Evolutionary conservation across 495 filamentous ascomycete species (phyloP).

Genomic region (Ascodesmis nigricans): DNA sequence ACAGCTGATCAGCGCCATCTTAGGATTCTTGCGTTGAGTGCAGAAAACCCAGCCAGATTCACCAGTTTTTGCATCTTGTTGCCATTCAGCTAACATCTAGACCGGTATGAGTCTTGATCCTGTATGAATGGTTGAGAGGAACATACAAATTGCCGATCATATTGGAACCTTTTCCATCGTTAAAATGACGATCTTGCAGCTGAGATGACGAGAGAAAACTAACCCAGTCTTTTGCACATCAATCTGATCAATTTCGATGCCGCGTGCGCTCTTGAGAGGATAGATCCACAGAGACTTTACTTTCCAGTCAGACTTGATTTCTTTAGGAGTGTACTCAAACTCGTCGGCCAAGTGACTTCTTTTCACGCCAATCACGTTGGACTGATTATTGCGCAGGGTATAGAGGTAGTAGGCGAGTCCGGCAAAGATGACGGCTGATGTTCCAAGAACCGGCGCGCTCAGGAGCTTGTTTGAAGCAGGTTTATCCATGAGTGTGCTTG

Average conservation of each 20-base stretch:
- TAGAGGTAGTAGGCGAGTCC: neutral
- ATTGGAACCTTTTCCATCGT: conserved; percentile 35
- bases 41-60: conserved; percentile 50
- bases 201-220: too few species aligned
- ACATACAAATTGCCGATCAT: conserved; percentile 55
- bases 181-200: too few species aligned
- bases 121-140: neutral
- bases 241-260: conserved; percentile 47
- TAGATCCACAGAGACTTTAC: conserved; percentile 72
- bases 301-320: conserved; percentile 24
- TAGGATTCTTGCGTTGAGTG: conserved; percentile 54
- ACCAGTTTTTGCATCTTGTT: conserved; percentile 2
- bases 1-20: conserved; percentile 49
- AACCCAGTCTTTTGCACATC: conserved; percentile 44
- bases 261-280: conserved; percentile 70
- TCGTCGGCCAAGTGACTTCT: conserved; percentile 21
- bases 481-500: conserved; percentile 1
- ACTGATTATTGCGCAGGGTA: conserved; percentile 1
- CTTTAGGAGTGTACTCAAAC: conserved; percentile 8
- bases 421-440: neutral
- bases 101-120: neutral
- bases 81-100: conserved; percentile 18
- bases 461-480: conserved; percentile 3
- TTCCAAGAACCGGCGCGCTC: conserved; percentile 9
- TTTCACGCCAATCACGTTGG: conserved; percentile 7